Evolutionary conservation across 495 filamentous ascomycete genomes (phyloP), one percentile per base, ranked within the genome.

Genomic region (Neurospora tetraspora): DNA sequence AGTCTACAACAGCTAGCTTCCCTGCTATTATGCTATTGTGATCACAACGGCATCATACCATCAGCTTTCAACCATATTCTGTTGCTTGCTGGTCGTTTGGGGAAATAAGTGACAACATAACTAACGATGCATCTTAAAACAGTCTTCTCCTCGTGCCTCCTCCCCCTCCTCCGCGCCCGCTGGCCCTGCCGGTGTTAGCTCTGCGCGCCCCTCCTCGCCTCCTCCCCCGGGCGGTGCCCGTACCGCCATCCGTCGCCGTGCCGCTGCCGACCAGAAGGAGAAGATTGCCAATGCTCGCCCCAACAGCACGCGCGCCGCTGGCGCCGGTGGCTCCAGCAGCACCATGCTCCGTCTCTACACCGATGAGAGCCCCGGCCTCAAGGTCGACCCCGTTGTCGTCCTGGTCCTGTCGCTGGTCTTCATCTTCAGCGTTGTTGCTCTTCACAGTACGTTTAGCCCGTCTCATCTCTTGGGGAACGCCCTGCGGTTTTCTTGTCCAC

Each of bases 271-370:
- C 81, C 91, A 96, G 84, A 96, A 96, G 81, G 94, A 97, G 79
- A 93, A 94, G 82, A 88, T 93, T 71, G 94, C 94, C 74, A 99
- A 97, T 90, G 90, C 87, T 69, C 85, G 96, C 69, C 96, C 96
- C 37, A 91, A 89, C 81, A 95, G 92, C 81, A 99, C 96, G 71
- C 88, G 96, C 74, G 90, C 95, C 39, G 96, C 96, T 18, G 96
- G 96, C 74, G 96, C 96, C 11, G 96, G 96, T 73, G 96, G 96
- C 72, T 97, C 94, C 76, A 96, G 91, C 81, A 96, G 93, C 81
- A 99, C 96, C 65, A 99, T 99, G 96, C 88, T 99, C 82, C 93
- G 95, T 90, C 91, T 99, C n/a, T 99, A 99, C 88, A 99, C 96
- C 45, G 96, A 99, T 79, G 96, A 99, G 87, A 93, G 90, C 74